Percentiles rank a stretch among this genome's conserved stretches.
Evolutionary conservation across 208 protist species (phyloP).

Genomic region (Crithidia acanthocephali): DNA sequence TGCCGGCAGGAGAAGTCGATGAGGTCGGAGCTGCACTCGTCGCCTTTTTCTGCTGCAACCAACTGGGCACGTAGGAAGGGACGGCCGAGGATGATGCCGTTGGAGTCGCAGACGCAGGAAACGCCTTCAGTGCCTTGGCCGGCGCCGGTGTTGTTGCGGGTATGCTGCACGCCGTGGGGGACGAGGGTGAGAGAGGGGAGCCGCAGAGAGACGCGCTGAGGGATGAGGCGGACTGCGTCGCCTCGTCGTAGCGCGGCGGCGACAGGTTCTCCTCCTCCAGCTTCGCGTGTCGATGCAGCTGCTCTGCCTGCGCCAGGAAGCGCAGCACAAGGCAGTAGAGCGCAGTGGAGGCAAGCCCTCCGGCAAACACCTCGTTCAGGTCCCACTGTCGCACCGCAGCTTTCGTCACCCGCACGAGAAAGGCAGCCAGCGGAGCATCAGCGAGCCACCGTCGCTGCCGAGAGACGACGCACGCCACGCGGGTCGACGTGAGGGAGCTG

Average conservation of each 20-base stretch:
- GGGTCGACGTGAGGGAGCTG: conserved; percentile 30
- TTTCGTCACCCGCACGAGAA: conserved; percentile 68
- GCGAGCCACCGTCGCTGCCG: conserved; percentile 52
- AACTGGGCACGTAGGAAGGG: conserved; percentile 25
- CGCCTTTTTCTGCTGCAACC: neutral
- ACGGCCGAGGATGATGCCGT: neutral
- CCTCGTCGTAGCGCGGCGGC: conserved; percentile 33
- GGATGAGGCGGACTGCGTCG: conserved; percentile 6
- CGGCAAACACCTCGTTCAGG: conserved; percentile 53
- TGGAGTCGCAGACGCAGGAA: neutral
- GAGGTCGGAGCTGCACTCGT: too few relatives aligned
- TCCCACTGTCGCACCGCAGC: conserved; percentile 61
- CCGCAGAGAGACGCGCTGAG: neutral
- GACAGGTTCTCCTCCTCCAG: conserved; percentile 27
- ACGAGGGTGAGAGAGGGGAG: conserved; percentile 7
- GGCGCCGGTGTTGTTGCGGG: neutral
- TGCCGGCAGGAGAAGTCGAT: too few relatives aligned
- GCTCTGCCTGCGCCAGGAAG: conserved; percentile 47
- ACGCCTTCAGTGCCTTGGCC: neutral
- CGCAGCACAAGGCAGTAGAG: conserved; percentile 66
- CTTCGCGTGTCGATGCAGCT: conserved; percentile 22
- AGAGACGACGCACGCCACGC: conserved; percentile 36
- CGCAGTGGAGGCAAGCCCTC: conserved; percentile 60
- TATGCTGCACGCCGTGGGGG: conserved; percentile 1
- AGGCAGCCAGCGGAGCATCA: conserved; percentile 16